A percentile compares a stretch with the other conserved stretches of the same genome.
These are phyloP conservation scores for Geoglossum glabrum DNA, from an alignment of 495 filamentous ascomycete species.

Conservation along the genomic window DNA sequence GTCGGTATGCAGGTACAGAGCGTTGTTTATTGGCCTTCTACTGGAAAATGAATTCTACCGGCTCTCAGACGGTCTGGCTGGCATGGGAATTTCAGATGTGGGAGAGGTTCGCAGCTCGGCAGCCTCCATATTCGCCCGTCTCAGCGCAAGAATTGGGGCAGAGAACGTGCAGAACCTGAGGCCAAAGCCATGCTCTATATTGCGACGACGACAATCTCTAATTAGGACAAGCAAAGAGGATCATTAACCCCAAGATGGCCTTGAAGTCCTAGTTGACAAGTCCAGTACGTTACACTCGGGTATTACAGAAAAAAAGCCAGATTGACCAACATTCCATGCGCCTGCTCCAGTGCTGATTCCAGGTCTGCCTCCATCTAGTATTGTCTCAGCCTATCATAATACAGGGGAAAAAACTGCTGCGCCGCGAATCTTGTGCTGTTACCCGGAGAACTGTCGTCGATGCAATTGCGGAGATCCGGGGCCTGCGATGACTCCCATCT, in stretches of 20 bases:
- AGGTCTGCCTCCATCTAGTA: slow-evolving; percentile 2
- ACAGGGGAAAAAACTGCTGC: neutral
- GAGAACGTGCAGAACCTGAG: neutral
- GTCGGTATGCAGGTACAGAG: neutral
- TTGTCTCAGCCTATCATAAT: slow-evolving; percentile 3
- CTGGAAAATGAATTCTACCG: neutral
- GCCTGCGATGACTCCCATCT: neutral
- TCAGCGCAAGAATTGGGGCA: neutral
- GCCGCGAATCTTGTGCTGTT: neutral
- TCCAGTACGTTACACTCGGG: slow-evolving; percentile 1
- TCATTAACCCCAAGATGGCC: neutral
- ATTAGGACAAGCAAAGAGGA: neutral
- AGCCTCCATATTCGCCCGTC: no score
- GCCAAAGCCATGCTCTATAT: neutral
- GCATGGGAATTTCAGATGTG: no score
- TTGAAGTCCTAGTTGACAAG: neutral
- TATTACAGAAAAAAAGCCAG: slow-evolving; percentile 1
- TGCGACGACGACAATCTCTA: neutral
- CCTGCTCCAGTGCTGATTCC: slow-evolving; percentile 2
- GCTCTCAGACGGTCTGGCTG: neutral
- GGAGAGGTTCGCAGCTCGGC: no score
- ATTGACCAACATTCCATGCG: slow-evolving; percentile 2
- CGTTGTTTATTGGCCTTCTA: neutral
- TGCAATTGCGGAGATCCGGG: neutral
- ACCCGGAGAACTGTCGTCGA: neutral